phyloP scores from a whole-genome alignment of 2,329 filamentous ascomycete genomes.

The Neofusicoccum sp. region DNA sequence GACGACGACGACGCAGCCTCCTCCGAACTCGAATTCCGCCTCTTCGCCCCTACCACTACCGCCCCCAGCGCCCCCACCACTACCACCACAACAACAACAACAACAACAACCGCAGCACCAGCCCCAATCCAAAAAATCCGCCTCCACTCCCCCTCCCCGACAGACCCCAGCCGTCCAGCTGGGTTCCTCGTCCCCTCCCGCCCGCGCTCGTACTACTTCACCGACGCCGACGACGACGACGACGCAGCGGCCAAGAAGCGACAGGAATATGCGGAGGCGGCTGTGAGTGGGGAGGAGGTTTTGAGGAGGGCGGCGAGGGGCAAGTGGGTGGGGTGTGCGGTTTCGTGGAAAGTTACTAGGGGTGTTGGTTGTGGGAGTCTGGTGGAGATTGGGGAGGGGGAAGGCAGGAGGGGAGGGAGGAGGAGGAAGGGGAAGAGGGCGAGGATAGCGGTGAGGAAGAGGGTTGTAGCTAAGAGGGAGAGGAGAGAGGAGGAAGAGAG shows the following conservation, averaged over 20 bases:
- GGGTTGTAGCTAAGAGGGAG: background rate
- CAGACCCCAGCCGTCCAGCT: background rate
- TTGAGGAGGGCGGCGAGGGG: background rate
- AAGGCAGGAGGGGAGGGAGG: background rate
- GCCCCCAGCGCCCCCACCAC: background rate
- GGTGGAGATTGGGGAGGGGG: background rate
- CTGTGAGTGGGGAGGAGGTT: background rate
- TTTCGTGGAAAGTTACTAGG: background rate
- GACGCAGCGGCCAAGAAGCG: background rate
- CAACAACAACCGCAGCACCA: background rate
- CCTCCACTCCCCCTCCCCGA: background rate
- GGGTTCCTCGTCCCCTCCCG: background rate
- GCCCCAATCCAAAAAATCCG: background rate
- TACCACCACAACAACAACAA: background rate
- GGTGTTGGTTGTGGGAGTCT: background rate
- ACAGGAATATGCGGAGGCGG: background rate
- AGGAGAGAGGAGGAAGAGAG: background rate
- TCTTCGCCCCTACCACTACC: background rate
- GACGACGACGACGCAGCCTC: background rate
- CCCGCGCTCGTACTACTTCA: background rate
- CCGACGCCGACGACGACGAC: background rate
- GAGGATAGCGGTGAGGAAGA: conserved; percentile 3
- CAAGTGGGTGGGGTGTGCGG: background rate
- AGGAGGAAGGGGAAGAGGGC: conserved; percentile 6
- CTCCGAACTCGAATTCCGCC: conserved; percentile 11